Base-by-base conservation (phyloP, 345 rosid species). In the Capsella bursapastoris region DNA sequence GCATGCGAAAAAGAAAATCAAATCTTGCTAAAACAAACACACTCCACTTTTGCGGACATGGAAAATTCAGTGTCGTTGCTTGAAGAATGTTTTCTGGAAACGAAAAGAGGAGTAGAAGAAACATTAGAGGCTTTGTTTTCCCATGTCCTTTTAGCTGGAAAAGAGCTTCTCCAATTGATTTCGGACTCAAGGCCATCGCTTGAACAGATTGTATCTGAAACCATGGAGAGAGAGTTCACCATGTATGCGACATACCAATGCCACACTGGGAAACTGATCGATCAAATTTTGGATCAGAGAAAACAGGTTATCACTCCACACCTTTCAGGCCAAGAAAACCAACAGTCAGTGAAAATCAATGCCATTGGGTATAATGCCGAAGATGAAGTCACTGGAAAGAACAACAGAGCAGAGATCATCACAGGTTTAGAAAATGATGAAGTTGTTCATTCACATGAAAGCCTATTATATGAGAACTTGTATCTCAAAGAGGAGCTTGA, bases 401-500 rank as follows among this genome's bases (percentile, higher is more conserved):
- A 57, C 10, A n/a, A 5, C 51, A 78, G 10, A 55, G 27, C 70
- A 58, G 78, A 81, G 68, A 15, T 44, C 43, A 67, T 74, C 65
- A 57, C 57, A 79, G 65, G 60, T 75, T 58, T 80, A 61, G 70
- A 78, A 72, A 79, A 60, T 53, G 82, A 65, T 49, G 82, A 74
- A 40, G 62, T 50, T 71, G 49, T 62, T 53, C 74, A 57, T 68
- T 66, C 79, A 63, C 68, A 57, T 45, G 82, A 75, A 49, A 64
- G 68, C 73, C 62, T 84, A 57, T 64, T 67, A 8, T 48, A 72
- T 73, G 94, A 88, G 69, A 88, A 85, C 70, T 53, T 73, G 64
- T 78, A 81, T 64, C 91, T 93, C 58, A 85, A 80, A 84, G 85
- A 82, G 69, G 92, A 89, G 82, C 56, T 93, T 80, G 85, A 87